Base-by-base conservation (phyloP, 1,284 basidiomycete genomes). In the Apiotrichum gracile region DNA sequence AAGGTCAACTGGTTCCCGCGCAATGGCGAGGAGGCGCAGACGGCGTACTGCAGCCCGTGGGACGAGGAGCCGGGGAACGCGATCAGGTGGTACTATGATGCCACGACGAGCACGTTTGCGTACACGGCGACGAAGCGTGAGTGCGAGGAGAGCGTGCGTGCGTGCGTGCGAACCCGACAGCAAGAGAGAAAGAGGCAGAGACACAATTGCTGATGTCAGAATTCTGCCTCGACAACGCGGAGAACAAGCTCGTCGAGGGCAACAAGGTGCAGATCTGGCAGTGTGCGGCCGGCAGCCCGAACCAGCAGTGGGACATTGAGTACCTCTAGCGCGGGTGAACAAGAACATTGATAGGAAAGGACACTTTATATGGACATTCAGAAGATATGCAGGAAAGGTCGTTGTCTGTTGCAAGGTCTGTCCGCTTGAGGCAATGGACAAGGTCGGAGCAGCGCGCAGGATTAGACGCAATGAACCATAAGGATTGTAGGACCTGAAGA, bases 251-350 rank as follows among this genome's bases (percentile, higher is more conserved):
- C 19, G 6, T 3, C 21, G 47, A 40, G 19, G 26, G 26, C 35
- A 48, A 39, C 47, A 31, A 33, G 16, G 47, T 49, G 24, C 47
- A 49, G 47, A 49, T 49, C 38, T 49, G 47, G 47, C 21, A 40
- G 13, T 49, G 47, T 29, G 26, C 29, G 14, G 22, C 22, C 7
- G 19, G 21, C 14, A 40, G 27, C 38, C 38, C n/a, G 17, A 38
- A 38, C 19, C 37, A 38, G 8, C 37, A 21, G 19, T 38, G 37
- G 37, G 37, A 38, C 37, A 38, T 38, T 21, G 37, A 38, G 37
- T 38, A 19, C n/a, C 37, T 38, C 37, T 17, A 38, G 19, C 8
- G 1, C 13, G 17, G 33, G 7, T 4, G 33, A 7, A 14, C 33
- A 10, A 16, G 4, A 5, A 9, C 33, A 34, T 4, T 5, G 7